Percentiles rank a stretch among this genome's conserved stretches.
These are phyloP conservation scores for Mrakia hoshinonis DNA, from an alignment of 768 basidiomycete genomes.

Conservation along the genomic window DNA sequence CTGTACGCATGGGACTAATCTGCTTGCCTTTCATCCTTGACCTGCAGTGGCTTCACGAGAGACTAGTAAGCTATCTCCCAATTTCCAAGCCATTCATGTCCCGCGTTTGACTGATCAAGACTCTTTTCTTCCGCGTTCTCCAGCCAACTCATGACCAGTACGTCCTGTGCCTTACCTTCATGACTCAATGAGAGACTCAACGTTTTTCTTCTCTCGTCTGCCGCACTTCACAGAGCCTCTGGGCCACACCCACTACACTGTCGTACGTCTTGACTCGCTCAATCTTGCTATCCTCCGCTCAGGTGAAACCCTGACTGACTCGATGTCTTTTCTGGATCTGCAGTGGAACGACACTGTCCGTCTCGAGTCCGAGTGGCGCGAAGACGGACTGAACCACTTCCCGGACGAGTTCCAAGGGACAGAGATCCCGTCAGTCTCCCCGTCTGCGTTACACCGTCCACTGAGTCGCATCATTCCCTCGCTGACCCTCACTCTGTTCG, in stretches of 20 bases:
- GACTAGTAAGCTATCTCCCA: constrained; percentile 21
- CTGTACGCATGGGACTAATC: too few relatives aligned
- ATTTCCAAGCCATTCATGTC: not conserved
- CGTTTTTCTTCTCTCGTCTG: not conserved
- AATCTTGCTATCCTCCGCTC: not conserved
- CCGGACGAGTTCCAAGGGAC: constrained; percentile 17
- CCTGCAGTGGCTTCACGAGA: constrained; percentile 10
- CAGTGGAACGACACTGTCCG: constrained; percentile 17
- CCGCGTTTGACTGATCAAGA: not conserved
- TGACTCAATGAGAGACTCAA: too few relatives aligned
- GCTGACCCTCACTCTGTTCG: not conserved
- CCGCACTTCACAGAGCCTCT: not conserved
- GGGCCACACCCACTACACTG: constrained; percentile 7
- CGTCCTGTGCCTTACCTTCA: not conserved
- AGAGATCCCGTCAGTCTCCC: constrained; percentile 7
- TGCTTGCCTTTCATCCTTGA: not conserved
- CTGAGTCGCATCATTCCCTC: not conserved
- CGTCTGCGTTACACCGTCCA: too few relatives aligned
- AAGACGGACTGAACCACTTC: not conserved
- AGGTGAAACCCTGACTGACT: not conserved
- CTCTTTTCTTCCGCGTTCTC: not conserved
- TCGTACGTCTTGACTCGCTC: not conserved
- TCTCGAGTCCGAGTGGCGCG: constrained; percentile 1
- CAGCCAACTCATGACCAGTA: constrained; percentile 16
- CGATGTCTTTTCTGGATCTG: too few relatives aligned